Percentiles rank a stretch among this genome's conserved stretches.
Evolutionary conservation across 78 protist species (phyloP).

Genomic region (Dictyostelium firmibasis): DNA sequence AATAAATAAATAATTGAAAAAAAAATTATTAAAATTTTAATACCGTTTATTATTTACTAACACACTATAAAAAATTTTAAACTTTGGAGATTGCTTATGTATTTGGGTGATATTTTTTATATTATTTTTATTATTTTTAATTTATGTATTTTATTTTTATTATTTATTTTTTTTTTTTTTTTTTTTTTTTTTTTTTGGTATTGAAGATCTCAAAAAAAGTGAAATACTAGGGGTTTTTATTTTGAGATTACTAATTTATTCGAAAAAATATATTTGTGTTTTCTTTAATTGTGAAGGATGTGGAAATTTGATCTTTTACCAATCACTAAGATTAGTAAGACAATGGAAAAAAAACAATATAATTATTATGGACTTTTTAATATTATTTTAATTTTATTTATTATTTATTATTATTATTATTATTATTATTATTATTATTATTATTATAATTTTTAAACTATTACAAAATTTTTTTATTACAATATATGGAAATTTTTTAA

Average conservation of each 20-base stretch:
- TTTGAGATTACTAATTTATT: not conserved
- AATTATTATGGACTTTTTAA: not conserved
- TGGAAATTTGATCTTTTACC: not conserved
- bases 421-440: too few species aligned
- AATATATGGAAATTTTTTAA: not conserved
- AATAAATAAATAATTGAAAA: not conserved
- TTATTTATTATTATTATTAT: too few species aligned
- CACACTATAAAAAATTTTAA: not conserved
- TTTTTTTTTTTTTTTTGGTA: not conserved
- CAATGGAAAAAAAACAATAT: not conserved
- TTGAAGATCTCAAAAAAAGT: not conserved
- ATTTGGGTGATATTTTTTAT: not conserved
- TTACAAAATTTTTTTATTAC: too few species aligned
- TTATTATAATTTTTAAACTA: too few species aligned
- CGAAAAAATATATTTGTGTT: not conserved
- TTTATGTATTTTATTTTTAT: too few species aligned
- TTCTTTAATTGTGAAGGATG: not conserved
- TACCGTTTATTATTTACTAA: not conserved
- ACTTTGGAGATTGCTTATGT: not conserved
- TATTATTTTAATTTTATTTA: too few species aligned
- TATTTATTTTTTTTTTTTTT: too few species aligned
- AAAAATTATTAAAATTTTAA: too few species aligned
- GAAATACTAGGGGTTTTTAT: not conserved
- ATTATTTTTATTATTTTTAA: too few species aligned
- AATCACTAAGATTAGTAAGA: not conserved